phyloP scores from a whole-genome alignment of 208 protist species.

The Angomonas deanei region DNA sequence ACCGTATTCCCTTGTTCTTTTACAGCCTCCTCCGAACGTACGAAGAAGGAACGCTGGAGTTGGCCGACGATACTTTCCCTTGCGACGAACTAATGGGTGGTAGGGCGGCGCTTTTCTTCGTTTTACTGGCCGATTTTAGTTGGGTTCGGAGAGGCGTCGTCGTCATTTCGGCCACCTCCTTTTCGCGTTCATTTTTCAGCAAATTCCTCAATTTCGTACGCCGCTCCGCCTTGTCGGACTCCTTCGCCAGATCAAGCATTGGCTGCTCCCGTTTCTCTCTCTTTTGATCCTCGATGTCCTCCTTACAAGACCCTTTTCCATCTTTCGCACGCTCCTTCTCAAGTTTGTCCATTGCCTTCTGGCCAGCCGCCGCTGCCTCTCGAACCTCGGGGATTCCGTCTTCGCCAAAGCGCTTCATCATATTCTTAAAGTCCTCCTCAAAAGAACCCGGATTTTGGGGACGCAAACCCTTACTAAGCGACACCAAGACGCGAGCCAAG shows the following conservation, averaged over 20 bases:
- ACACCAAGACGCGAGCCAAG: conserved; percentile 42
- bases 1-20: background rate
- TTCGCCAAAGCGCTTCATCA: conserved; percentile 68
- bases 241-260: conserved; percentile 82
- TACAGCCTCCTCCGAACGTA: conserved; percentile 7
- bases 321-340: conserved; percentile 22
- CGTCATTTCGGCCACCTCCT: conserved; percentile 20
- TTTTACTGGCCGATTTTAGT: background rate
- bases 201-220: conserved; percentile 82
- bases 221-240: conserved; percentile 83
- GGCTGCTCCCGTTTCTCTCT: conserved; percentile 64
- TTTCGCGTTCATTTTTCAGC: conserved; percentile 76
- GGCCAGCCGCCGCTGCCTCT: conserved; percentile 24
- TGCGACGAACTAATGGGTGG: background rate
- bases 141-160: background rate
- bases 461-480: conserved; percentile 43
- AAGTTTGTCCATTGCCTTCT: conserved; percentile 22
- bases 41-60: background rate
- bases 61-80: background rate
- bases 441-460: conserved; percentile 22
- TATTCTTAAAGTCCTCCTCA: conserved; percentile 69
- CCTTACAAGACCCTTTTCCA: conserved; percentile 15
- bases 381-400: conserved; percentile 67
- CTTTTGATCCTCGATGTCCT: conserved; percentile 47
- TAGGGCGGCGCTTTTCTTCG: background rate